phyloP scores from a whole-genome alignment of 148 eudicot species.

The Camellia japonica region DNA sequence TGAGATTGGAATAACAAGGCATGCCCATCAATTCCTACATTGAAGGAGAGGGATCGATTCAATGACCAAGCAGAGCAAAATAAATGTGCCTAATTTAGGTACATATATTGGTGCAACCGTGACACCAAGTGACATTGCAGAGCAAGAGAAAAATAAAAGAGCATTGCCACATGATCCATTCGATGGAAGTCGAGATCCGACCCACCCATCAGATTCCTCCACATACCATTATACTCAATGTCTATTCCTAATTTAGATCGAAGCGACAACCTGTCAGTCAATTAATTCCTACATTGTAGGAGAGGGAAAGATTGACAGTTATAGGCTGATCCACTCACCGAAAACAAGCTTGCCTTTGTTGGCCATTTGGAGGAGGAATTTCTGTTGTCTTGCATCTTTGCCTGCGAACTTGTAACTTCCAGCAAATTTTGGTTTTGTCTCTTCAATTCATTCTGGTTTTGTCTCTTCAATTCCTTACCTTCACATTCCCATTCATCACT shows the following conservation, averaged over 20 bases:
- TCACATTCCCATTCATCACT: not conserved
- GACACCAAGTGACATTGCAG: no score
- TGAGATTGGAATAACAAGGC: not conserved
- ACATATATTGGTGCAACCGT: not conserved
- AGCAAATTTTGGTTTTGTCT: not conserved
- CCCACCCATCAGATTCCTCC: no score
- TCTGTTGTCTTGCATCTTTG: not conserved
- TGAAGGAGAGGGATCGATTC: not conserved
- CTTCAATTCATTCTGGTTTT: not conserved
- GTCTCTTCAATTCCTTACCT: not conserved
- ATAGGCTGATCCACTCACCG: not conserved
- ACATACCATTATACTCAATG: no score
- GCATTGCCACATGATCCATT: no score
- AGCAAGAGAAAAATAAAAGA: no score
- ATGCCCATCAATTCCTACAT: not conserved
- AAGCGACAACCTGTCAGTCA: not conserved
- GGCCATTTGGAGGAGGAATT: conserved; percentile 1
- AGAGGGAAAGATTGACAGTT: not conserved
- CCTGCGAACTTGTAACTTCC: not conserved
- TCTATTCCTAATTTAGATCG: not conserved
- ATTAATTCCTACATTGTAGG: not conserved
- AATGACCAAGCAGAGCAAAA: not conserved
- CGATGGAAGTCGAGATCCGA: no score
- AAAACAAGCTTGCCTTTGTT: not conserved
- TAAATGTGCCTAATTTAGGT: not conserved